phyloP scores from a whole-genome alignment of 2,329 filamentous ascomycete genomes.

The Fusarium zealandicum region DNA sequence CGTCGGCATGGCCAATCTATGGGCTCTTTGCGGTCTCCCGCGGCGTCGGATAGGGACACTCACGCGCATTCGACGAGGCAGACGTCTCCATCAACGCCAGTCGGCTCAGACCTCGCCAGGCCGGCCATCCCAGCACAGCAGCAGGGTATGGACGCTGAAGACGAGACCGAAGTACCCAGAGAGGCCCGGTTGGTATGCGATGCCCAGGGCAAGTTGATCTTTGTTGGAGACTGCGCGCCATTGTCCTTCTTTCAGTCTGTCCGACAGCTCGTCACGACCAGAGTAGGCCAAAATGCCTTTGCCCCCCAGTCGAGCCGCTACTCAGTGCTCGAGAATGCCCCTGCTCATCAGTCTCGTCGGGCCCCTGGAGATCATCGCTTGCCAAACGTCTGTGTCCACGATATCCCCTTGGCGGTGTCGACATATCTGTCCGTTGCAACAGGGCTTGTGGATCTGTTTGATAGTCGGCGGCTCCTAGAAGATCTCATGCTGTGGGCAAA shows the following conservation, averaged over 20 bases:
- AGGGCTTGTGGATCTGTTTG: conserved; percentile 59
- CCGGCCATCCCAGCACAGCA: conserved; percentile 3
- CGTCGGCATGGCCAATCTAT: conserved; percentile 43
- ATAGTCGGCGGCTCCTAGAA: conserved; percentile 48
- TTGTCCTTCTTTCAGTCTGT: conserved; percentile 64
- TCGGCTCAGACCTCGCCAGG: not conserved
- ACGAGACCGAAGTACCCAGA: conserved; percentile 62
- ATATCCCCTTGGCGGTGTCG: conserved; percentile 44
- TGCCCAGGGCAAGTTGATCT: conserved; percentile 61
- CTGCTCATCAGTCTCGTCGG: conserved; percentile 35
- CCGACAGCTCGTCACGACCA: conserved; percentile 57
- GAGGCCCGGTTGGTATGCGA: conserved; percentile 61
- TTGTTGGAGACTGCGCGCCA: conserved; percentile 64
- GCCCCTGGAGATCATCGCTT: conserved; percentile 27
- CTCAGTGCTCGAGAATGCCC: conserved; percentile 57
- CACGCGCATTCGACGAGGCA: conserved; percentile 28
- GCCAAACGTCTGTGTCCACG: conserved; percentile 40
- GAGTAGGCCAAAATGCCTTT: conserved; percentile 58
- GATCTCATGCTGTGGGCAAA: conserved; percentile 54
- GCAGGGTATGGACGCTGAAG: conserved; percentile 46
- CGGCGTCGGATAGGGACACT: conserved; percentile 28
- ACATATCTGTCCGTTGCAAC: conserved; percentile 52
- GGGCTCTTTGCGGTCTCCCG: conserved; percentile 26
- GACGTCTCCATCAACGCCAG: conserved; percentile 27
- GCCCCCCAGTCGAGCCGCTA: conserved; percentile 59